Conservation (phyloP, 352 stramenopile species). For the Pythium biforme region DNA sequence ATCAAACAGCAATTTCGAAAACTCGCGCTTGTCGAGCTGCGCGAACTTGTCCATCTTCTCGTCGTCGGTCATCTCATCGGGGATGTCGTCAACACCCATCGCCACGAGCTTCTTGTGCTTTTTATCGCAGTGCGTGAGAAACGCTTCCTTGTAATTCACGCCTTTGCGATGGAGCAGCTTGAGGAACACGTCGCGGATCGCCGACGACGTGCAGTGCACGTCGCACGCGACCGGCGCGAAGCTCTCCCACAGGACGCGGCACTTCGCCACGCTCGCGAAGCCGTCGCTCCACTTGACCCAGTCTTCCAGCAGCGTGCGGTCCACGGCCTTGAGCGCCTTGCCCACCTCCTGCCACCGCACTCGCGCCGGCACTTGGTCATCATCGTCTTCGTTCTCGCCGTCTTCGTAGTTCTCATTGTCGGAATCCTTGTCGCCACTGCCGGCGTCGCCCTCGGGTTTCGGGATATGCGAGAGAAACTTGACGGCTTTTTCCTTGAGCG, state of each 20-base stretch:
- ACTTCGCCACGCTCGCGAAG: constrained; percentile 47
- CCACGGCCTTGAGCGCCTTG: constrained; percentile 86
- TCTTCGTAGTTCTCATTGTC: constrained; percentile 30
- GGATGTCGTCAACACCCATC: constrained; percentile 51
- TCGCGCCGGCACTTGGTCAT: constrained; percentile 25
- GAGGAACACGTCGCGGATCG: constrained; percentile 87
- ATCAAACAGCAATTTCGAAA: constrained; percentile 52
- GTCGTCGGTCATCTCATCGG: constrained; percentile 60
- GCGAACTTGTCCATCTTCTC: constrained; percentile 64
- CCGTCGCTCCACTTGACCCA: constrained; percentile 85
- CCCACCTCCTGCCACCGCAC: constrained; percentile 82
- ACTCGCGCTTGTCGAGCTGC: constrained; percentile 47
- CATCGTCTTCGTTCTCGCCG: constrained; percentile 33
- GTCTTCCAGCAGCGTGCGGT: constrained; percentile 73
- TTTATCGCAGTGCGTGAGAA: constrained; percentile 60
- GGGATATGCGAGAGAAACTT: constrained; percentile 73
- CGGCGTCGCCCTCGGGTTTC: constrained; percentile 32
- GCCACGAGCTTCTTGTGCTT: constrained; percentile 60
- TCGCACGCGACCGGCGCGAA: constrained; percentile 86
- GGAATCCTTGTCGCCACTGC: constrained; percentile 31
- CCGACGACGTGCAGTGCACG: constrained; percentile 84
- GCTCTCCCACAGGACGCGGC: constrained; percentile 84
- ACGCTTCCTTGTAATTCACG: constrained; percentile 83
- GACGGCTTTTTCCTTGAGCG: constrained; percentile 69
- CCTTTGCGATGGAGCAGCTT: constrained; percentile 89